Base-by-base conservation (phyloP, 371 early-diverging fungal species). In the Fennellomyces sp. region DNA sequence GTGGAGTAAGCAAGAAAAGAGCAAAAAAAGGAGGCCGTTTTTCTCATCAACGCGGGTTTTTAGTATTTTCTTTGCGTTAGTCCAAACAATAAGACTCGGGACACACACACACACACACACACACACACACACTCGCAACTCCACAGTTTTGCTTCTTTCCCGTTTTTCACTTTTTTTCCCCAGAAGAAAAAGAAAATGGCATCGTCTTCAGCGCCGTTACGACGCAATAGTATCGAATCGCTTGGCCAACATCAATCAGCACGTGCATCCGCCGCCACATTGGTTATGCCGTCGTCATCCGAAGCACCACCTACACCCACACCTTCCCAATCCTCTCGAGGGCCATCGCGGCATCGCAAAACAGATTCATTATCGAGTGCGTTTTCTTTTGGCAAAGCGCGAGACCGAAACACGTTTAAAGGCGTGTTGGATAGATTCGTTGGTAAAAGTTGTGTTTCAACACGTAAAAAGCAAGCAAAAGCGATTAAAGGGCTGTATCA, bases 341-440 rank as follows among this genome's bases (percentile, higher is more conserved):
- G 13, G 27, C 23, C 45, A 5, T 21, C 50, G 26, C 38, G 42
- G 15, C 49, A 33, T 23, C 21, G 42, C 35, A 57, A 57, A 57
- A 57, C 5, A 23, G 30, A 57, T 30, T 33, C 52, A 3, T 15
- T 52, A 19, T 52, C 52, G 0, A 52, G 52, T 31, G 21, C 33
- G 15, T 21, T 29, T 1, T 52, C 52, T 25, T 36, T 54, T 23
- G 61, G 56, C 27, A 69, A 56, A 54, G 38, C 60, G 31, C 61
- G 69, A 15, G 66, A 69, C 50, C 63, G 55, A 49, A 63, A 55
- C 19, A 69, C 84, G 13, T 72, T 86, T 26, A 86, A 81, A 61
- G 86, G 83, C 1, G 86, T 81, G 23, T 66, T 83, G 21, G 78
- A 71, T 56, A 76, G 71, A 61, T 68, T 83, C 55, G 77, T 78